phyloP scores from a whole-genome alignment of 768 basidiomycete species.

The button mushroom (Agaricus bisporus) region DNA sequence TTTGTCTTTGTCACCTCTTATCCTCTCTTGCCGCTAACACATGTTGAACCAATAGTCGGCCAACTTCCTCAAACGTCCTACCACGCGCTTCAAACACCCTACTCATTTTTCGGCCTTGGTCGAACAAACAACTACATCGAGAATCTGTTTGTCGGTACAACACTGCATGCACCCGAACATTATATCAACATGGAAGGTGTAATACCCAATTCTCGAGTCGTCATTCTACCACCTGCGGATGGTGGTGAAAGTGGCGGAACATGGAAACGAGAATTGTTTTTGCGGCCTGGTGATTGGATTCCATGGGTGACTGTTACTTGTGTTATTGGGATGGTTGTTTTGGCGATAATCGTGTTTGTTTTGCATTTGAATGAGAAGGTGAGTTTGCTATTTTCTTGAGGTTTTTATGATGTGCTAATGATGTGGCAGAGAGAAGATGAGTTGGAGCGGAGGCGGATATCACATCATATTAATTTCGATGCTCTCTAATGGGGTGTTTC shows the following conservation, averaged over 20 bases:
- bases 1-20: slow-evolving; percentile 20
- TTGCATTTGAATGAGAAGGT: slow-evolving; percentile 94
- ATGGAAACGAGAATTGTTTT: slow-evolving; percentile 88
- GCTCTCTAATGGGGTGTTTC: slow-evolving; percentile 51
- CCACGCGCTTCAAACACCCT: slow-evolving; percentile 84
- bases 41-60: slow-evolving; percentile 46
- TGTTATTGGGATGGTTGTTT: slow-evolving; percentile 59
- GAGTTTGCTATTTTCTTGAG: slow-evolving; percentile 16
- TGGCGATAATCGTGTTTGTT: slow-evolving; percentile 80
- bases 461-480: slow-evolving; percentile 98
- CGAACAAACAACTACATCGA: slow-evolving; percentile 99
- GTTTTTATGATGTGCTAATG: slow-evolving; percentile 1
- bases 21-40: slow-evolving; percentile 4
- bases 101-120: slow-evolving; percentile 93
- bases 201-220: slow-evolving; percentile 94
- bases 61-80: slow-evolving; percentile 94
- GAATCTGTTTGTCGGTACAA: slow-evolving; percentile 94
- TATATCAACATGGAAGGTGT: slow-evolving; percentile 94
- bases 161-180: slow-evolving; percentile 63
- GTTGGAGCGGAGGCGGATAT: slow-evolving; percentile 74
- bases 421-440: slow-evolving; percentile 82
- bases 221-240: slow-evolving; percentile 63
- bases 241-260: slow-evolving; percentile 42
- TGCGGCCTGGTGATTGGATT: slow-evolving; percentile 95
- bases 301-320: slow-evolving; percentile 94